phyloP scores from a whole-genome alignment of 306 rosid species.

The Abrus precatorius region DNA sequence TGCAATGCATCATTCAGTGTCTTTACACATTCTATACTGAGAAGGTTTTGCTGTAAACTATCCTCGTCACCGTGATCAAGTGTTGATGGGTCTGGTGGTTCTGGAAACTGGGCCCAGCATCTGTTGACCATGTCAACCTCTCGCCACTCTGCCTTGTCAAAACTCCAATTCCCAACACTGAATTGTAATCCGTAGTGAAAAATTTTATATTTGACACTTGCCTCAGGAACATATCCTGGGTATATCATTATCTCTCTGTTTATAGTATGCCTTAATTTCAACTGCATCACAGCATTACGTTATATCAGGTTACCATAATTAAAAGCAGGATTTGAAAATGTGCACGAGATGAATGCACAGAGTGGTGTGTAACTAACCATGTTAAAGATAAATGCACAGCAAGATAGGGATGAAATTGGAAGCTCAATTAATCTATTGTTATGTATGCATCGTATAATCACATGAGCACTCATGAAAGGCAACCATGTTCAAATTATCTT shows the following conservation, averaged over 20 bases:
- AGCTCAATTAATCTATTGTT: neutral
- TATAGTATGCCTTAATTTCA: conserved; percentile 75
- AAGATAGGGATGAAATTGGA: conserved; percentile 1
- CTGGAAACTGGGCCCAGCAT: conserved; percentile 89
- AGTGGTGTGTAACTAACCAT: neutral
- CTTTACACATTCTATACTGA: conserved; percentile 83
- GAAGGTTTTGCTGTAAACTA: conserved; percentile 62
- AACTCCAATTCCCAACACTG: conserved; percentile 91
- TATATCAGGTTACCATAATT: conserved; percentile 26
- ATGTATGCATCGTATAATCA: neutral
- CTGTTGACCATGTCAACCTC: conserved; percentile 69
- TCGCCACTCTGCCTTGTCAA: conserved; percentile 89
- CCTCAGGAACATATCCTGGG: conserved; percentile 84
- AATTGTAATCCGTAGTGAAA: conserved; percentile 90
- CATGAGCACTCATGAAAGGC: neutral
- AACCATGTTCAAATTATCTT: neutral
- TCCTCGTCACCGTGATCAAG: conserved; percentile 58
- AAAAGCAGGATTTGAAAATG: neutral
- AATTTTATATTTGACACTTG: conserved; percentile 81
- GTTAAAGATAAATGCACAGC: neutral
- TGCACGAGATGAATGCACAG: neutral
- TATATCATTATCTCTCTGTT: conserved; percentile 73
- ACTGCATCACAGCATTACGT: conserved; percentile 59
- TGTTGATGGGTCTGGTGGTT: conserved; percentile 72
- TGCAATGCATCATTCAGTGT: conserved; percentile 80